Base-by-base conservation (phyloP, 768 basidiomycete species). In the Tricholomella constricta region DNA sequence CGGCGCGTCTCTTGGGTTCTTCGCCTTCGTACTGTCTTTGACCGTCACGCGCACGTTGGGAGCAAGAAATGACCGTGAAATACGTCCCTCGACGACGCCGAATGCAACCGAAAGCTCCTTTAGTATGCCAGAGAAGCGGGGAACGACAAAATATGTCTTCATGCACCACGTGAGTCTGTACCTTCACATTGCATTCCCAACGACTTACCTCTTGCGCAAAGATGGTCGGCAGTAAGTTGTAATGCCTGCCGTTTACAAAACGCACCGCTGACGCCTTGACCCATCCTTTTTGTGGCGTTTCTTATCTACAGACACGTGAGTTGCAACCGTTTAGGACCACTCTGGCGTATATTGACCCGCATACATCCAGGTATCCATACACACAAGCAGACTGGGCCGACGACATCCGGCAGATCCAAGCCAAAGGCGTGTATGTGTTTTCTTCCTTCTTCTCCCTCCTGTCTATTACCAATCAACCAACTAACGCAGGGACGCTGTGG, bases 401-500 rank as follows among this genome's bases (percentile, higher is more conserved):
- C 31, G 79, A 81, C 56, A 71, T 79, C 45, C 62, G 59, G 37
- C 65, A 70, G 38, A 77, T 81, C 27, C 62, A 68, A 14, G 70
- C 73, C 19, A 72, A 69, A 40, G 75, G 76, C 45, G 65, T 77
- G n/a, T n/a, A n/a, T n/a, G n/a, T n/a, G n/a, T n/a, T n/a, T n/a
- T n/a, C n/a, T n/a, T n/a, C n/a, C n/a, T n/a, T n/a, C n/a, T n/a
- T n/a, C n/a, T n/a, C n/a, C n/a, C n/a, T n/a, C n/a, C n/a, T n/a
- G n/a, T n/a, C n/a, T n/a, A n/a, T n/a, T n/a, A n/a, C n/a, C n/a
- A n/a, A n/a, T n/a, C n/a, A n/a, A n/a, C n/a, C n/a, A n/a, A n/a
- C n/a, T n/a, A n/a, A n/a, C n/a, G n/a, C n/a, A n/a, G n/a, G 78
- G 84, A 86, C 55, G 86, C 80, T 0, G 75, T 86, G 48, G 85